Evolutionary conservation across 2,329 filamentous ascomycete genomes (phyloP).

Genomic region (Ceratocystis alfenasii): DNA sequence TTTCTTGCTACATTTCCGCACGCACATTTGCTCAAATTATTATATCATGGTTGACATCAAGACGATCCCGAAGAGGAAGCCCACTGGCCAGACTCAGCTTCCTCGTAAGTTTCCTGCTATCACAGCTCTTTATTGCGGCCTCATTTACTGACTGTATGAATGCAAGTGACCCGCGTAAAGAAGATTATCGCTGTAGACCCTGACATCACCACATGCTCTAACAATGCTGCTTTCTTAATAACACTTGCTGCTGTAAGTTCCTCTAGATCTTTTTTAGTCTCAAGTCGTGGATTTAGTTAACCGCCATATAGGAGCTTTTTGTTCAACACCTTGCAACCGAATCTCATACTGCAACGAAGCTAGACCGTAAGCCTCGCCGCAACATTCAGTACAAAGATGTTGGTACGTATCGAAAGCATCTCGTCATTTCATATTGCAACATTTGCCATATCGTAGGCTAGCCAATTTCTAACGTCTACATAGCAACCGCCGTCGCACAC

Average conservation of each 20-base stretch:
- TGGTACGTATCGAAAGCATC: conserved; percentile 38
- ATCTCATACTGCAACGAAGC: conserved; percentile 75
- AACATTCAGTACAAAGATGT: conserved; percentile 96
- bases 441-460: not conserved
- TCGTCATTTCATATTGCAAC: not conserved
- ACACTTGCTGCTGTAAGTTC: conserved; percentile 66
- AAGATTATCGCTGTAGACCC: conserved; percentile 86
- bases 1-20: not conserved
- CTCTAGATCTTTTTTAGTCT: conserved; percentile 11
- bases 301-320: conserved; percentile 66
- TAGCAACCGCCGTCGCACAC: conserved; percentile 68
- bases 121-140: not conserved
- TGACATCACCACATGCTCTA: conserved; percentile 75
- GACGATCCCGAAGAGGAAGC: conserved; percentile 43
- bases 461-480: not conserved
- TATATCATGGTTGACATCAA: conserved; percentile 17
- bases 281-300: conserved; percentile 18
- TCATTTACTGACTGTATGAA: conserved; percentile 18
- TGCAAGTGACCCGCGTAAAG: conserved; percentile 78
- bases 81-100: conserved; percentile 72
- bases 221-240: conserved; percentile 88
- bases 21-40: not conserved
- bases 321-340: conserved; percentile 81
- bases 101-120: conserved; percentile 49
- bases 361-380: conserved; percentile 80